Base-by-base conservation (phyloP, 495 filamentous ascomycete genomes). In the Trichoderma asperelloides region DNA sequence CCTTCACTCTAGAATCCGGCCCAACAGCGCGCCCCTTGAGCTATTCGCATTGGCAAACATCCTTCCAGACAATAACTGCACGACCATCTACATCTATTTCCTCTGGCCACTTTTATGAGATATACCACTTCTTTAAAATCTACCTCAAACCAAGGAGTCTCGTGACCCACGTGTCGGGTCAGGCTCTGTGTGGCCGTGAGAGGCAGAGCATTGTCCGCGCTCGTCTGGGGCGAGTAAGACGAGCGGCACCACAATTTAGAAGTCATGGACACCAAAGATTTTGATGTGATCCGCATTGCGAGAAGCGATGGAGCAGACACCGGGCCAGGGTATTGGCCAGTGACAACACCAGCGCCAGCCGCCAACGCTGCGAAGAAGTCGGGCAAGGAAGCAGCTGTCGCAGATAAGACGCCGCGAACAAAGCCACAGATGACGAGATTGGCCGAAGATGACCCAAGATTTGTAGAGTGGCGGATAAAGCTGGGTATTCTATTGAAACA, bases 381-480 rank as follows among this genome's bases (percentile, higher is more conserved):
- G 1, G 60, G 39, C 57, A 67, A 47, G 65, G 40, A 66, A 41
- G n/a, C 40, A 2, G 9, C 64, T 51, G 65, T 21, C 11, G 28
- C 65, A 27, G 65, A 66, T 16, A 62, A 39, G 23, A 25, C 66
- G 2, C 39, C 37, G 23, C 21, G 66, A 9, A 60, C 51, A 18
- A 67, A 67, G 57, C 37, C 66, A 30, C 57, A 63, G 37, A 67
- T 67, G 66, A 62, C 27, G 23, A 40, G 66, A 13, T 25, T 67
- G 16, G 55, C 66, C 2, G 66, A 67, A 33, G 66, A 67, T 23
- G 66, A 67, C 27, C 66, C 66, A 3, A 45, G 47, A 41, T 67
- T 67, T 25, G 41, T 67, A 39, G 66, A 67, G n/a, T 67, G 30
- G 55, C 27, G 41, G 21, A 57, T 67, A 21, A 67, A 67, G 66